Conservation (phyloP, 805 yeast species). For the Candida tammaniensis region DNA sequence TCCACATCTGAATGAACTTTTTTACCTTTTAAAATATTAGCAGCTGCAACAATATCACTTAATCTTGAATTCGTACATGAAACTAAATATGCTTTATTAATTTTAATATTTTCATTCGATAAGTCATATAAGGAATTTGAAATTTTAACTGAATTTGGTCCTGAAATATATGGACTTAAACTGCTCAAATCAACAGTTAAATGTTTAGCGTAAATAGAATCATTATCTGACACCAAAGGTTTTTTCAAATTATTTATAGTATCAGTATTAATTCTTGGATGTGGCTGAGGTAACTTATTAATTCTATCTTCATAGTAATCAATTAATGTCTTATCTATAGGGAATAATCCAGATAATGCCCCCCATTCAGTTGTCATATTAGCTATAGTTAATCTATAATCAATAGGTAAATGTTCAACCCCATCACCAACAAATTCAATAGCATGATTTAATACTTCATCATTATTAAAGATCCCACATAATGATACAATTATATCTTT, state of each 20-base stretch:
- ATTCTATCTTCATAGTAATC: constrained; percentile 73
- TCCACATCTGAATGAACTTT: constrained; percentile 88
- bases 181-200: constrained; percentile 76
- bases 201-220: constrained; percentile 86
- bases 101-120: constrained; percentile 66
- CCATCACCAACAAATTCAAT: constrained; percentile 90
- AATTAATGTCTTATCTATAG: constrained; percentile 80
- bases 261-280: constrained; percentile 73
- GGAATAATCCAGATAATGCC: constrained; percentile 94
- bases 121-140: constrained; percentile 76
- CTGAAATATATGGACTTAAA: constrained; percentile 85
- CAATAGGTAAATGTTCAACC: constrained; percentile 64
- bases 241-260: constrained; percentile 55
- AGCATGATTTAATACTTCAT: constrained; percentile 90
- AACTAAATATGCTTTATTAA: constrained; percentile 95
- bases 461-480: constrained; percentile 90
- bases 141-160: constrained; percentile 96
- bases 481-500: constrained; percentile 95
- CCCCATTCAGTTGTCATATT: constrained; percentile 99
- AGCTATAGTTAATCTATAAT: constrained; percentile 88
- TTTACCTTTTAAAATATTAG: constrained; percentile 75
- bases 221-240: constrained; percentile 56
- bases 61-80: constrained; percentile 96
- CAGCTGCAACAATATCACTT: constrained; percentile 92
- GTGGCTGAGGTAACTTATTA: constrained; percentile 60